phyloP scores from a whole-genome alignment of 176 grass and related monocot species.

The Bothriochloa decipiens region DNA sequence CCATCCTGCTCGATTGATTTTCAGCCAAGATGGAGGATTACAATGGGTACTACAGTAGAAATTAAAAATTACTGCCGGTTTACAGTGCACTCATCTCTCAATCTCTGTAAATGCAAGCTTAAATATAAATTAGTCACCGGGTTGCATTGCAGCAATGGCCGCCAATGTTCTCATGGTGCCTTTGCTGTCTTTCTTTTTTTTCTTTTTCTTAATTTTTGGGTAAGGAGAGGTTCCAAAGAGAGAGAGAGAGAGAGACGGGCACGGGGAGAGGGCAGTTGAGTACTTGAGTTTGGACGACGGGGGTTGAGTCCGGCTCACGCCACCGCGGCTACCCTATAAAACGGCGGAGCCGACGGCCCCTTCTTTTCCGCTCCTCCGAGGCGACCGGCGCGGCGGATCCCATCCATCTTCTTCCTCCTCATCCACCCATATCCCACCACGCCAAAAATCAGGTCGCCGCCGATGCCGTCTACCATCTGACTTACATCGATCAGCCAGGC shows the following conservation, averaged over 20 bases:
- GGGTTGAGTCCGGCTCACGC: conserved; percentile 70
- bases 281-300: too few species aligned
- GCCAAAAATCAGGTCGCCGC: neutral
- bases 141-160: too few species aligned
- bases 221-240: too few species aligned
- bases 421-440: neutral
- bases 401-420: neutral
- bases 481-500: neutral
- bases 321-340: conserved; percentile 50
- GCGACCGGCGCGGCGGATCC: neutral
- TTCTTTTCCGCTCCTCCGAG: conserved; percentile 32
- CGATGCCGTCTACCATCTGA: neutral
- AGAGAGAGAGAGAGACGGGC: neutral
- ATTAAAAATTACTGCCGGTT: too few species aligned
- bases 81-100: too few species aligned
- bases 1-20: neutral
- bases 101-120: too few species aligned
- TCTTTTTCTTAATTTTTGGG: too few species aligned
- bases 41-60: too few species aligned
- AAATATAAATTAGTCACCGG: too few species aligned
- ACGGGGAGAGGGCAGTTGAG: neutral
- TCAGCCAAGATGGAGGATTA: too few species aligned
- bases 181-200: too few species aligned
- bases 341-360: conserved; percentile 31
- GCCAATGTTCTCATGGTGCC: too few species aligned